Conservation (phyloP, 768 basidiomycete genomes). For the Naematelia encephala region DNA sequence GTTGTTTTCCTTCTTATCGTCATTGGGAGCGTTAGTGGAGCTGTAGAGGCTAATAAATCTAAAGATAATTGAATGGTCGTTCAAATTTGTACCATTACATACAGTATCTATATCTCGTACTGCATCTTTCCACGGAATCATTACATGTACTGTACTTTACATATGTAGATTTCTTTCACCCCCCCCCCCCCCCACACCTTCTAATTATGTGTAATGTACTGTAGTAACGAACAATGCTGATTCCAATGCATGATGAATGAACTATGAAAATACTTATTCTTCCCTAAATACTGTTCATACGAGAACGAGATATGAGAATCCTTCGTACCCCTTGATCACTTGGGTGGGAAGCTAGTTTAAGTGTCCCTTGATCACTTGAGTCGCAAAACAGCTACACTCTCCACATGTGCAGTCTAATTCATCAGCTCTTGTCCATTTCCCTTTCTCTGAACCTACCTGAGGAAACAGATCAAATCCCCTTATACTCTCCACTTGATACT, state of each 20-base stretch:
- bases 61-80: background rate
- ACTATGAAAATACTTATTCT: too few relatives aligned
- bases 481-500: slow-evolving; percentile 76
- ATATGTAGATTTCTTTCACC: too few relatives aligned
- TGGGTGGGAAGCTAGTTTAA: background rate
- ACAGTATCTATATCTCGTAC: too few relatives aligned
- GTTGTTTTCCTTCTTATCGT: slow-evolving; percentile 5
- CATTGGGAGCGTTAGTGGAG: background rate
- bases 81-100: background rate
- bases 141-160: too few relatives aligned
- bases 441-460: slow-evolving; percentile 57
- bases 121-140: too few relatives aligned
- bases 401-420: slow-evolving; percentile 74
- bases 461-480: slow-evolving; percentile 93
- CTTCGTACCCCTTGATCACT: too few relatives aligned
- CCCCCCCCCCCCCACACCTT: too few relatives aligned
- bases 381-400: slow-evolving; percentile 58
- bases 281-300: too few relatives aligned
- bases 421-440: background rate
- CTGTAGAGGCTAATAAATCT: background rate
- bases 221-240: too few relatives aligned
- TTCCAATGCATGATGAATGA: too few relatives aligned
- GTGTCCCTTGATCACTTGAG: slow-evolving; percentile 2
- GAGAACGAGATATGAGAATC: too few relatives aligned
- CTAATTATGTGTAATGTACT: too few relatives aligned